Base-by-base conservation (phyloP, 2,329 filamentous ascomycete species). In the Colletotrichum acutatum region DNA sequence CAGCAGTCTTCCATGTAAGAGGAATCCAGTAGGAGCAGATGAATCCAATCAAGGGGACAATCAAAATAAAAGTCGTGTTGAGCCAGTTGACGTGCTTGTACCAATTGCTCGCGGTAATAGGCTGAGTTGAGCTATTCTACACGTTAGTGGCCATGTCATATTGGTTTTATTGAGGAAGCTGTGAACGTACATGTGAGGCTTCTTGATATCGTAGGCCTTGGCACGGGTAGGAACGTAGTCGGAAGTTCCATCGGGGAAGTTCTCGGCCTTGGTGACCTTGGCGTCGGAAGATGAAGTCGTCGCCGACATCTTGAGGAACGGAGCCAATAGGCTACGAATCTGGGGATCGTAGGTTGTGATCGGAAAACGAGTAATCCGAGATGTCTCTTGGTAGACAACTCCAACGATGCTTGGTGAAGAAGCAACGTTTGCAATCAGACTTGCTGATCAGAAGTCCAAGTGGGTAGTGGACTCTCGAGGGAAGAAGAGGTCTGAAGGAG, bases 31-130 rank as follows among this genome's bases (percentile, higher is more conserved):
- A 91, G 64, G 95, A 89, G 67, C 90, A 89, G 77, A 97, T 83
- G 80, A 93, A 89, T 75, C 95, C 95, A 71, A 90, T 86, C 60
- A 95, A 74, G 54, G 95, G 95, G 58, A 97, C 89, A 77, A 93
- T 87, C 76, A 97, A 83, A 81, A 97, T 96, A 82, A 98, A 89
- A 75, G 88, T 89, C 75, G 94, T 92, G 83, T 97, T 98, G 77
- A 98, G 89, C 95, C 95, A 98, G 89, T 97, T 95, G 87, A 98
- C 89, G 81, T 98, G 95, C 86, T 95, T 93, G 85, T 95, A 92
- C 94, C 94, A 97, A 87, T 97, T 98, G 79, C 88, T 86, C 83
- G 87, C 89, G 73, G 94, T 97, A 78, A 97, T 92, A 71, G 93
- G 93, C 75, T 90, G 90, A 76, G 97, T 95, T 76, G 94, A 91